Base-by-base conservation (phyloP, 2,329 filamentous ascomycete genomes). In the Colletotrichum cordylinicola region DNA sequence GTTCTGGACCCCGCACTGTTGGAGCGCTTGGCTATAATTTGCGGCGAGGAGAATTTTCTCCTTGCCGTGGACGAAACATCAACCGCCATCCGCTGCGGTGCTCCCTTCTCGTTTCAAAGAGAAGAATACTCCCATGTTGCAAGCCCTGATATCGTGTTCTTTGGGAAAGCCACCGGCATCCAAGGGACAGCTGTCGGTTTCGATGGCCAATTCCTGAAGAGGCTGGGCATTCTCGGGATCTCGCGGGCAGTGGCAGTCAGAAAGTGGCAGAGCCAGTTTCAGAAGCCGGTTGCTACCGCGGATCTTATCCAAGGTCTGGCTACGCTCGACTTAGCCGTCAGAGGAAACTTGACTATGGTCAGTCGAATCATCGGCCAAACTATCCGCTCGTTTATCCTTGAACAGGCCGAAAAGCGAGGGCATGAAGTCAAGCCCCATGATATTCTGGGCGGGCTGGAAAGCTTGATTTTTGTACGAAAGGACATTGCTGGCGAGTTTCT, bases 21-120 rank as follows among this genome's bases (percentile, higher is more conserved):
- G 24, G 62, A 52, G 8, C 64, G 77, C 5, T 70, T 80, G 21
- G 73, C 76, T 39, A 33, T 27, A 3, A 68, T 75, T 21, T 81
- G 79, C 33, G 77, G 74, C 15, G 70, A 74, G 52, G 70, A 78
- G 60, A 60, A 71, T 2, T 58, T 81, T 3, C 67, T 81, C 8
- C 72, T 81, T 15, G 77, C 77, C 24, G 75, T 79, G 3, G 79
- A 81, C 37, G 78, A 81, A 75, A 80, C 78, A 2, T 77, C 80
- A 48, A 79, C 79, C 4, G 79, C 79, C 0, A 78, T 81, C 58
- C 76, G 79, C 2, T 81, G 79, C 12, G 79, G 79, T 64, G 75
- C 78, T 12, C 82, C 80, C 21, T 84, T 84, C 72, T 27, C 78
- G 7, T 81, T 81, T 48, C 79, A 79, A 69, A 65, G 79, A 18